Base-by-base conservation (phyloP, 169 alveolate genomes). In the Eimeria necatrix region DNA sequence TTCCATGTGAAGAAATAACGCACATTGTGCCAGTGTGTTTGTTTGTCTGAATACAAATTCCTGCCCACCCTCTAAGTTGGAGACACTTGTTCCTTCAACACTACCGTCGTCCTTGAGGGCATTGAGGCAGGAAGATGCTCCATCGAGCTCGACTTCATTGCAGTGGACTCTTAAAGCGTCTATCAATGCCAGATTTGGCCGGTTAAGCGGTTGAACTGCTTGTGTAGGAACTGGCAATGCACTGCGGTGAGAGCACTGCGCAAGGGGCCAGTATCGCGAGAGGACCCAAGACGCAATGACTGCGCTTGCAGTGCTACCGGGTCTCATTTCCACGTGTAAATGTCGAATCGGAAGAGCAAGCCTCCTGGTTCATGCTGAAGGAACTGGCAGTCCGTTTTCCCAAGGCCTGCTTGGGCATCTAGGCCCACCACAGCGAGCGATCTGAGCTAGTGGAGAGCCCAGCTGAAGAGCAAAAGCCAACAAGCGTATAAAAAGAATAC, bases 311-410 rank as follows among this genome's bases (percentile, higher is more conserved):
- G 90, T 71, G 53, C 71, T 53, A 32, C 74, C 73, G 53, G 53
- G 53, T 51, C 89, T 71, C 90, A 81, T 81, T 81, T 51, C 90
- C 52, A 64, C 73, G 26, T 51, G 52, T 81, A 81, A 51, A 48
- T 10, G 18, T 48, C 61, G 46, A 48, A 5, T 20, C 16, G 61
- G 18, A 48, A 48, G 49, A 74, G 22, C 32, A 18, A 18, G 6
- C 18, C 41, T 7, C 64, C 22, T 74, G 86, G 86, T 74, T 74
- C 86, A 74, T 74, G 61, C 86, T 74, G 86, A 48, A 74, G 49
- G 41, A 48, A 48, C 6, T 48, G 86, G 26, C 61, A 20, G 6
- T 18, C 86, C 86, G 46, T 41, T 46, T 18, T 5, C 20, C 46
- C 64, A 49, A 48, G 64, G 49, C 46, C 61, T 74, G 86, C 61